Conservation (phyloP, 2,329 filamentous ascomycete genomes). For the Pseudocercospora cruenta region DNA sequence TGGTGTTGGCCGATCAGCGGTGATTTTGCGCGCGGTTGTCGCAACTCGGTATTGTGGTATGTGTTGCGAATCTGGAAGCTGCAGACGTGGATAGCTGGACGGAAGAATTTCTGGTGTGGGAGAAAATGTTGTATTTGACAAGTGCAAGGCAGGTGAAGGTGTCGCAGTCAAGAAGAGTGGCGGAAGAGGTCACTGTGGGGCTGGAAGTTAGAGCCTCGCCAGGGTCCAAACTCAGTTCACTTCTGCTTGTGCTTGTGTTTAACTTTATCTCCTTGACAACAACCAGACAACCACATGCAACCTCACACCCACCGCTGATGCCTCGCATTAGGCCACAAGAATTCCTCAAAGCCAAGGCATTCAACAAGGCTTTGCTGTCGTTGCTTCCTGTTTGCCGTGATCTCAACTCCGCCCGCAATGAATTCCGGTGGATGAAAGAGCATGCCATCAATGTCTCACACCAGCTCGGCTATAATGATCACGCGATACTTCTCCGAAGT, state of each 20-base stretch:
- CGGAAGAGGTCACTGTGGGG: slow-evolving; percentile 11
- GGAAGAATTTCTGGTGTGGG: neutral
- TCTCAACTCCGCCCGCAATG: slow-evolving; percentile 65
- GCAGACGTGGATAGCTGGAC: neutral
- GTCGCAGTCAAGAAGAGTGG: slow-evolving; percentile 1
- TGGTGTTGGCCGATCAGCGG: slow-evolving; percentile 49
- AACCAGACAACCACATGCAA: neutral
- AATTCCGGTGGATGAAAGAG: slow-evolving; percentile 73
- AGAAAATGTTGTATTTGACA: neutral
- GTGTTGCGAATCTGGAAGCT: neutral
- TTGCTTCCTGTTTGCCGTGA: slow-evolving; percentile 68
- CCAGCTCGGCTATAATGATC: slow-evolving; percentile 28
- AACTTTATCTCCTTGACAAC: neutral
- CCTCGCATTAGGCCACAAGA: slow-evolving; percentile 37
- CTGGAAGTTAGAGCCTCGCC: slow-evolving; percentile 8
- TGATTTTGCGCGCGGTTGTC: neutral
- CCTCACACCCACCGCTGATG: slow-evolving; percentile 24
- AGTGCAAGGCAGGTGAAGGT: neutral
- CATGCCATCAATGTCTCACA: slow-evolving; percentile 47
- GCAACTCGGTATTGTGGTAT: slow-evolving; percentile 10
- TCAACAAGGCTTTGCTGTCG: slow-evolving; percentile 53
- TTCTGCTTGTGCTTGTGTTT: neutral
- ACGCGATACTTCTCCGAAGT: slow-evolving; percentile 33
- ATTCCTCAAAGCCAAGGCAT: slow-evolving; percentile 31
- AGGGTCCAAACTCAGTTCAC: slow-evolving; percentile 1